Conservation (phyloP, 2,329 filamentous ascomycete species). For the Calycina herbarum region DNA sequence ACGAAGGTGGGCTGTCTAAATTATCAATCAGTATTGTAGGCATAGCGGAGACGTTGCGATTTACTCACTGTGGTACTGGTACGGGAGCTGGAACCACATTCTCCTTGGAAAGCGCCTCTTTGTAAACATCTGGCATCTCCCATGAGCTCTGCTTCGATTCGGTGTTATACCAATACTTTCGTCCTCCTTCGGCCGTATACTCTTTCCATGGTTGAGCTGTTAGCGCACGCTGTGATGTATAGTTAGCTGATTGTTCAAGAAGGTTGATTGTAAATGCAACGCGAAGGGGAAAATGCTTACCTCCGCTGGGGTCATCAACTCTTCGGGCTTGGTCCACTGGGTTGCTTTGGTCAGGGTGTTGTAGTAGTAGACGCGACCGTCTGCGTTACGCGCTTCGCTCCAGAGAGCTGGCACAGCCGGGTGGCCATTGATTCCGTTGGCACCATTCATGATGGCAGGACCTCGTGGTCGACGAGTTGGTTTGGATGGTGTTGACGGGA, state of each 20-base stretch:
- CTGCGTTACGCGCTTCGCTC: slow-evolving; percentile 78
- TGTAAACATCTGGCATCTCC: slow-evolving; percentile 87
- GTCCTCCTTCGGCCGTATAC: slow-evolving; percentile 81
- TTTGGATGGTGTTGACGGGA: slow-evolving; percentile 8
- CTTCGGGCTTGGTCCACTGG: slow-evolving; percentile 91
- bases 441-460: slow-evolving; percentile 32
- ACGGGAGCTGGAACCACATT: slow-evolving; percentile 40
- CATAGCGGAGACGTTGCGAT: not conserved
- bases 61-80: slow-evolving; percentile 47
- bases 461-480: not conserved
- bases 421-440: slow-evolving; percentile 38
- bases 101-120: slow-evolving; percentile 66
- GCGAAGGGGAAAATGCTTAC: slow-evolving; percentile 46
- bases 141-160: slow-evolving; percentile 91
- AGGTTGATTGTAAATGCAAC: slow-evolving; percentile 22
- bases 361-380: slow-evolving; percentile 89
- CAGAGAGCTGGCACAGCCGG: slow-evolving; percentile 55
- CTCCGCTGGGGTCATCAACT: slow-evolving; percentile 81
- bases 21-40: slow-evolving; percentile 15
- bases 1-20: slow-evolving; percentile 42
- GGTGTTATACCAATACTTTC: slow-evolving; percentile 94
- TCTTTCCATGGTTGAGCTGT: slow-evolving; percentile 89
- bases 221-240: slow-evolving; percentile 64
- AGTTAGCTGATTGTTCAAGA: slow-evolving; percentile 12
- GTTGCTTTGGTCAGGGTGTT: slow-evolving; percentile 83